Conservation (phyloP, 257 asterid species). For the Solanum chaucha region DNA sequence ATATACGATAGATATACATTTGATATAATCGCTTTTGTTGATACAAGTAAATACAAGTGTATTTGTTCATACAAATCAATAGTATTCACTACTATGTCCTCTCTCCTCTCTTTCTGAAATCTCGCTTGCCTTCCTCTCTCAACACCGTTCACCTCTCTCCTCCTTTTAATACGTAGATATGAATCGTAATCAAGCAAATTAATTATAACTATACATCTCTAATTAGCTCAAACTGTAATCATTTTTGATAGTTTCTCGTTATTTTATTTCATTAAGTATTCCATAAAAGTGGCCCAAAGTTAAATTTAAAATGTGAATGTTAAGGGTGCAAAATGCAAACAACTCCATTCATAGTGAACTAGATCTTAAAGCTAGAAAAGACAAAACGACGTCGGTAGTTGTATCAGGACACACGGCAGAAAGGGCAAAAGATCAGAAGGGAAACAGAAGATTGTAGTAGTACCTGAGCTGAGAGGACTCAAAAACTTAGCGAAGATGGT, state of each 20-base stretch:
- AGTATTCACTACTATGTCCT: background rate
- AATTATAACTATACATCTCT: background rate
- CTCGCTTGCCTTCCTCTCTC: background rate
- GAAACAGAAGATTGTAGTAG: background rate
- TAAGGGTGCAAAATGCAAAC: background rate
- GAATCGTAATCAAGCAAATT: no score
- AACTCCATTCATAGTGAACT: background rate
- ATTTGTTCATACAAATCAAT: background rate
- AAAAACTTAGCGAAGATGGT: slow-evolving; percentile 34
- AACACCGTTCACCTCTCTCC: background rate
- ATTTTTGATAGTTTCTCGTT: no score
- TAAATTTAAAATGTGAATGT: no score
- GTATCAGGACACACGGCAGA: background rate
- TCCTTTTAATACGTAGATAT: no score
- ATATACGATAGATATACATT: no score
- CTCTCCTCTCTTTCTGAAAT: background rate
- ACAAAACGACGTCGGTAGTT: background rate
- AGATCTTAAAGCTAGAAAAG: background rate
- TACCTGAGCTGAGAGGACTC: background rate
- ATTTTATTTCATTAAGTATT: no score
- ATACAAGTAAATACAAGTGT: no score
- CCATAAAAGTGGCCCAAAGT: background rate
- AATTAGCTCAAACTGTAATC: background rate
- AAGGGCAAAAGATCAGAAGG: background rate
- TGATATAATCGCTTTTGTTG: background rate